These are phyloP conservation scores for Cardamine occulta DNA, from an alignment of 345 rosid species.

Conservation along the genomic window DNA sequence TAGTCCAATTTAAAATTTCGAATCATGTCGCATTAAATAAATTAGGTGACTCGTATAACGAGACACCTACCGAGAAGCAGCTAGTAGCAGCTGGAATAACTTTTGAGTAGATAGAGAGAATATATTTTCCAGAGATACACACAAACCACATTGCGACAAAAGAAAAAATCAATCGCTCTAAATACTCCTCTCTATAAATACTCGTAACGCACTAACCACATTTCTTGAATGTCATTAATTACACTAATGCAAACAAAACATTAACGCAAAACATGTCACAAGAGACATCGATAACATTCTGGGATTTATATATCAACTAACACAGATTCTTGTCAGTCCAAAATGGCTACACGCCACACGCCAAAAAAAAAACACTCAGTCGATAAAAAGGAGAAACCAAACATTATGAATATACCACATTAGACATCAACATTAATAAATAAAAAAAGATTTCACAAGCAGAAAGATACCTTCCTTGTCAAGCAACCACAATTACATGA, in stretches of 20 bases:
- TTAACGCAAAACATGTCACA: slow-evolving; percentile 3
- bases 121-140: slow-evolving; percentile 32
- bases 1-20: neutral
- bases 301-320: slow-evolving; percentile 8
- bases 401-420: slow-evolving; percentile 26
- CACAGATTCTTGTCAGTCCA: slow-evolving; percentile 21
- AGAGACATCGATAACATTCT: neutral
- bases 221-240: slow-evolving; percentile 13
- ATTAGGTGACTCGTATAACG: slow-evolving; percentile 39
- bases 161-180: slow-evolving; percentile 31
- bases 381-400: neutral
- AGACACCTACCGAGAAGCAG: slow-evolving; percentile 41
- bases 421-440: neutral
- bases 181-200: slow-evolving; percentile 17
- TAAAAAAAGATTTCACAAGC: neutral
- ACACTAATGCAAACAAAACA: neutral
- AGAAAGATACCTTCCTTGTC: slow-evolving; percentile 11
- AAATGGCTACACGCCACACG: slow-evolving; percentile 28
- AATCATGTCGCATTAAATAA: slow-evolving; percentile 36
- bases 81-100: slow-evolving; percentile 44
- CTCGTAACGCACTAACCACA: slow-evolving; percentile 18
- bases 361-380: neutral
- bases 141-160: slow-evolving; percentile 41
- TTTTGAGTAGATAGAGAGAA: slow-evolving; percentile 36
- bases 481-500: slow-evolving; percentile 40